Percentiles rank a stretch among this genome's conserved stretches.
Evolutionary conservation across 2,329 filamentous ascomycete species (phyloP).

Genomic region (Claviceps paspali): DNA sequence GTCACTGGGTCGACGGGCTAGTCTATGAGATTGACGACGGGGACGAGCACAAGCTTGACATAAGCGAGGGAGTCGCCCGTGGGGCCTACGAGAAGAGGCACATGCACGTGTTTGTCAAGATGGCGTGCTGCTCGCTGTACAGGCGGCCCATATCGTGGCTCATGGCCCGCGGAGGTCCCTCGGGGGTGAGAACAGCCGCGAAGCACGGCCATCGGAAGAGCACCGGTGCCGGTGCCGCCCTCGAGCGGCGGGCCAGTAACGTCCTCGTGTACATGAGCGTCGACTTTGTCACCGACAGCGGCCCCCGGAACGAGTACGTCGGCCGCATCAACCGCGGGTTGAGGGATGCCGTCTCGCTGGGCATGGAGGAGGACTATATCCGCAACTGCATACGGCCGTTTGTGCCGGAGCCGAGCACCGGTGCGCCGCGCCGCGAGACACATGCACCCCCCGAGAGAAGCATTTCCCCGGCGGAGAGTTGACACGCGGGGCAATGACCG

Average conservation of each 20-base stretch:
- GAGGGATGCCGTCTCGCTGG: slow-evolving; percentile 19
- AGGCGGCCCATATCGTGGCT: slow-evolving; percentile 23
- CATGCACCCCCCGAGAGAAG: background rate
- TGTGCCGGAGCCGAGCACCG: slow-evolving; percentile 13
- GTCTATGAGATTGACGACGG: slow-evolving; percentile 22
- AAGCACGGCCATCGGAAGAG: slow-evolving; percentile 5
- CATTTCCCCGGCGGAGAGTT: background rate
- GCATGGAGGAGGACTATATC: slow-evolving; percentile 21
- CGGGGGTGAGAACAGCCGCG: slow-evolving; percentile 12
- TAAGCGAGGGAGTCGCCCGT: slow-evolving; percentile 24
- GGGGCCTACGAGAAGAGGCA: slow-evolving; percentile 23
- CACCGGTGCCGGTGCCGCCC: background rate
- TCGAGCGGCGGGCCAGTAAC: slow-evolving; percentile 8
- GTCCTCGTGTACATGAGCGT: slow-evolving; percentile 26
- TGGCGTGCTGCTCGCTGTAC: slow-evolving; percentile 18
- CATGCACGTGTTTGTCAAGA: slow-evolving; percentile 18
- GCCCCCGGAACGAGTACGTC: slow-evolving; percentile 24
- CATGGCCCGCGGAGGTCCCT: slow-evolving; percentile 20
- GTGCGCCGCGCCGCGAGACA: background rate
- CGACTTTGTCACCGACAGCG: slow-evolving; percentile 17
- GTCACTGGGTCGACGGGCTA: slow-evolving; percentile 24
- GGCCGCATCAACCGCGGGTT: slow-evolving; percentile 24
- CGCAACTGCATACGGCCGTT: slow-evolving; percentile 22
- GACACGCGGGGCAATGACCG: background rate
- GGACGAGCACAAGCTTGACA: slow-evolving; percentile 25